Evolutionary conservation across 305 asterid genomes (phyloP).

Genomic region (Fraxinus ornus): DNA sequence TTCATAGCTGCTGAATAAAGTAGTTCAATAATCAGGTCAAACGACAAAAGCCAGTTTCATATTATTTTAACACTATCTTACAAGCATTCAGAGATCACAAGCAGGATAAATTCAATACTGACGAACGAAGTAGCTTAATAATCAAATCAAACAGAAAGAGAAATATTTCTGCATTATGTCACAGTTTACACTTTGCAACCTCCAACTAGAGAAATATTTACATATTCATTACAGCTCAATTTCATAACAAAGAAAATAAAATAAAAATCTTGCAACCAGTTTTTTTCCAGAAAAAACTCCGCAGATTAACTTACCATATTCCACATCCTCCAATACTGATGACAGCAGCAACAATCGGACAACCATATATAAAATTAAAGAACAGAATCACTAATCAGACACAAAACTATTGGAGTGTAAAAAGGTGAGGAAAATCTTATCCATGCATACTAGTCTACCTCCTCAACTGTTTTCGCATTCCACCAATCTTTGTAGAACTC

Average conservation of each 20-base stretch:
- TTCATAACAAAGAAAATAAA: background rate
- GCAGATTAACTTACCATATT: constrained; percentile 71
- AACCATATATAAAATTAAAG: constrained; percentile 21
- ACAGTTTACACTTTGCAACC: background rate
- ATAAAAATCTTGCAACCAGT: background rate
- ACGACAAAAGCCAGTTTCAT: background rate
- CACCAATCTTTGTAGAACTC: constrained; percentile 99
- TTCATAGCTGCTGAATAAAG: background rate
- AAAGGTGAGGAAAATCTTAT: background rate
- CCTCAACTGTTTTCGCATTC: constrained; percentile 94
- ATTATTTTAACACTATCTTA: background rate
- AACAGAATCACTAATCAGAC: constrained; percentile 32
- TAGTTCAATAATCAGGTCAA: background rate
- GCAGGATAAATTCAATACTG: background rate
- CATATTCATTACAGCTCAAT: background rate
- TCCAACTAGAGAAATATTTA: background rate
- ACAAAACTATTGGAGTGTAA: constrained; percentile 11
- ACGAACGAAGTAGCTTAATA: background rate
- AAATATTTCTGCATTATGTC: background rate
- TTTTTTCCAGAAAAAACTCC: background rate
- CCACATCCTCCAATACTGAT: constrained; percentile 99
- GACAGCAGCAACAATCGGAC: constrained; percentile 36
- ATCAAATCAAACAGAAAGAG: background rate
- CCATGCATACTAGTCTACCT: constrained; percentile 45
- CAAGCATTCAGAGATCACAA: background rate